These are phyloP conservation scores for Lachancea nothofagi DNA, from an alignment of 805 yeast genomes.

Conservation along the genomic window DNA sequence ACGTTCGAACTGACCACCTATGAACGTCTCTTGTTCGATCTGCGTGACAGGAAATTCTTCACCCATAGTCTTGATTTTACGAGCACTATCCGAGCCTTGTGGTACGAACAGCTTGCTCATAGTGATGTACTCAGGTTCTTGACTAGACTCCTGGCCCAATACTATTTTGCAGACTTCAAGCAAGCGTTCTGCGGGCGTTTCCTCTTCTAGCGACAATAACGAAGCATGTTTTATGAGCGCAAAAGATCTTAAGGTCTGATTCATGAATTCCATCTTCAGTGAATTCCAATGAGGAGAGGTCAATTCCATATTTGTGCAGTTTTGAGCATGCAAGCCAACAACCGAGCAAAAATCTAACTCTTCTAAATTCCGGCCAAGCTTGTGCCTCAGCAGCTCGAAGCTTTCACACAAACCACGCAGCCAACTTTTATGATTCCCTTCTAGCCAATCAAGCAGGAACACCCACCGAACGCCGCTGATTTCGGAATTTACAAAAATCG, in stretches of 20 bases:
- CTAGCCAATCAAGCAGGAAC: conserved; percentile 24
- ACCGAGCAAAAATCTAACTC: conserved; percentile 8
- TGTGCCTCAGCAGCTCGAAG: conserved; percentile 2
- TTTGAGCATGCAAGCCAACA: conserved; percentile 16
- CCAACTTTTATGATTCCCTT: conserved; percentile 20
- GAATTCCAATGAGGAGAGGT: conserved; percentile 20
- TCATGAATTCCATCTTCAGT: conserved; percentile 22
- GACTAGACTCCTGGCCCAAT: conserved; percentile 5
- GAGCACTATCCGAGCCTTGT: conserved; percentile 46
- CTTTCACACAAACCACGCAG: conserved; percentile 13
- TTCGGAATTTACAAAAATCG: conserved; percentile 3
- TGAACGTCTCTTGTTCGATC: conserved; percentile 2
- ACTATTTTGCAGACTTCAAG: conserved; percentile 2
- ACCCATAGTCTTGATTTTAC: conserved; percentile 40
- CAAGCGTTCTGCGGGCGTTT: background rate
- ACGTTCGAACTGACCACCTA: conserved; percentile 4
- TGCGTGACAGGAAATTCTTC: conserved; percentile 32
- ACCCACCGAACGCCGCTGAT: conserved; percentile 3
- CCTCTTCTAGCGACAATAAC: conserved; percentile 12
- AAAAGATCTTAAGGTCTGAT: conserved; percentile 23
- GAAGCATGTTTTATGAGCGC: conserved; percentile 15
- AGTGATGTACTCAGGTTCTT: conserved; percentile 14
- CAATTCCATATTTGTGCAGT: conserved; percentile 18
- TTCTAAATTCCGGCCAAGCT: conserved; percentile 1
- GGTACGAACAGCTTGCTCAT: conserved; percentile 38